These are phyloP conservation scores for Strombidium stylifer DNA, from an alignment of 73 alveolate species.

Conservation along the genomic window DNA sequence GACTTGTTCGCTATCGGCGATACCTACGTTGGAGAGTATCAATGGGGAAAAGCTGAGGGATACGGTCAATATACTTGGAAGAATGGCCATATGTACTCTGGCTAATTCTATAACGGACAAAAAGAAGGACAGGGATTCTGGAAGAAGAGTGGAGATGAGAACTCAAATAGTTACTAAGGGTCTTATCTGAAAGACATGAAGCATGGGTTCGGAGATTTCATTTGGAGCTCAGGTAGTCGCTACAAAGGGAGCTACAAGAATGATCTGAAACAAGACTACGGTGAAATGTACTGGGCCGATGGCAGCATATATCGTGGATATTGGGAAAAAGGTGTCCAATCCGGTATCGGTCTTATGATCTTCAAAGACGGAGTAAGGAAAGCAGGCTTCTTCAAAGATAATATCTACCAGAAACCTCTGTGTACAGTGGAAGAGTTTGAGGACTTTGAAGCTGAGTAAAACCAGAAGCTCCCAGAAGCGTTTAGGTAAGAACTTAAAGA, in stretches of 20 bases:
- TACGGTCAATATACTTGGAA: conserved; percentile 46
- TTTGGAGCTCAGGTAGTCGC: conserved; percentile 20
- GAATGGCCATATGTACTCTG: conserved; percentile 45
- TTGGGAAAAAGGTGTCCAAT: conserved; percentile 23
- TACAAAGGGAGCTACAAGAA: conserved; percentile 18
- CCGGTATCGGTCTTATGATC: conserved; percentile 13
- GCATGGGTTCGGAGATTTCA: conserved; percentile 19
- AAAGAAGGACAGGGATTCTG: conserved; percentile 55
- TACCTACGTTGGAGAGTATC: conserved; percentile 45
- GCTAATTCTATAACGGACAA: conserved; percentile 46
- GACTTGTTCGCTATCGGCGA: conserved; percentile 57
- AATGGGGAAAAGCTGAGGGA: conserved; percentile 29
- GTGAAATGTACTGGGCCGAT: no score
- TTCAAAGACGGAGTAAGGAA: conserved; percentile 18
- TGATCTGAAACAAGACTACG: conserved; percentile 17
- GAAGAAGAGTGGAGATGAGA: conserved; percentile 16
- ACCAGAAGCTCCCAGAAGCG: conserved; percentile 6
- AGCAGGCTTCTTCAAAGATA: conserved; percentile 27
- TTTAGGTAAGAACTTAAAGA: conserved; percentile 24
- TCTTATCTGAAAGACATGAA: conserved; percentile 13
- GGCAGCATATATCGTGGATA: no score
- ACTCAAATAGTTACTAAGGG: background rate
- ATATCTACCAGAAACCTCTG: background rate
- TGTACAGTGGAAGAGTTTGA: background rate
- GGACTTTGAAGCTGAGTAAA: background rate